Conservation (phyloP, 1,284 basidiomycete genomes). For the Cutaneotrichosporon cutaneum region DNA sequence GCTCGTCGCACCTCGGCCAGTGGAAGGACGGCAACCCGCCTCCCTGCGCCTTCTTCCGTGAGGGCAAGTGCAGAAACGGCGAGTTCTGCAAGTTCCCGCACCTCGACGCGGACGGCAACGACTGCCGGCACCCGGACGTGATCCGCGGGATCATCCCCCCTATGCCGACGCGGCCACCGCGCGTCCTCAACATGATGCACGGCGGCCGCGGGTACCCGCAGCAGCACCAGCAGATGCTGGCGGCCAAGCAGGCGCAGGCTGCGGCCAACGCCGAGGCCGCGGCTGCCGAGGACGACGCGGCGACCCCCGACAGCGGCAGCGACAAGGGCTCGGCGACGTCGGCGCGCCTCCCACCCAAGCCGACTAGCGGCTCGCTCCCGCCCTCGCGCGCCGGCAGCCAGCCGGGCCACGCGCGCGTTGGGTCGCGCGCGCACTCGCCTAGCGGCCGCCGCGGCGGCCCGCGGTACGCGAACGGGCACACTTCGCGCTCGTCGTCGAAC, state of each 20-base stretch:
- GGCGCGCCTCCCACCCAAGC: constrained; percentile 33
- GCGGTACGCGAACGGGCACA: constrained; percentile 23
- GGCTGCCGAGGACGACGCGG: constrained; percentile 9
- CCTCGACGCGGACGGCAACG: constrained; percentile 48
- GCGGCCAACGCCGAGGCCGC: constrained; percentile 16
- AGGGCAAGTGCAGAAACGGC: constrained; percentile 52
- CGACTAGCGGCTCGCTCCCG: constrained; percentile 24
- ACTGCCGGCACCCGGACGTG: constrained; percentile 51
- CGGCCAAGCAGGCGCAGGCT: constrained; percentile 19
- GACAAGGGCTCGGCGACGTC: constrained; percentile 10
- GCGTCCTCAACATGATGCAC: constrained; percentile 33
- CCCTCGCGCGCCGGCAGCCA: constrained; percentile 44
- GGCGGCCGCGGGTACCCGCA: constrained; percentile 33
- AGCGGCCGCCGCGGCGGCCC: constrained; percentile 30
- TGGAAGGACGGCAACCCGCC: constrained; percentile 54
- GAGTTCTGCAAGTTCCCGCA: constrained; percentile 54
- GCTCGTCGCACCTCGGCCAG: constrained; percentile 35
- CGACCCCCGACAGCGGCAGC: constrained; percentile 23
- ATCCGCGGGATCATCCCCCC: constrained; percentile 47
- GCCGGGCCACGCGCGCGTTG: constrained; percentile 39
- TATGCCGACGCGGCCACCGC: constrained; percentile 34
- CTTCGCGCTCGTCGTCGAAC: constrained; percentile 28
- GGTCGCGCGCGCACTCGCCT: constrained; percentile 48
- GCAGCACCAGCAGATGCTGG: constrained; percentile 29
- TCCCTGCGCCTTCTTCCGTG: constrained; percentile 50